A percentile compares a stretch with the other conserved stretches of the same genome.
These are phyloP conservation scores for Fragaria nilgerrensis DNA, from an alignment of 306 rosid genomes.

Conservation along the genomic window DNA sequence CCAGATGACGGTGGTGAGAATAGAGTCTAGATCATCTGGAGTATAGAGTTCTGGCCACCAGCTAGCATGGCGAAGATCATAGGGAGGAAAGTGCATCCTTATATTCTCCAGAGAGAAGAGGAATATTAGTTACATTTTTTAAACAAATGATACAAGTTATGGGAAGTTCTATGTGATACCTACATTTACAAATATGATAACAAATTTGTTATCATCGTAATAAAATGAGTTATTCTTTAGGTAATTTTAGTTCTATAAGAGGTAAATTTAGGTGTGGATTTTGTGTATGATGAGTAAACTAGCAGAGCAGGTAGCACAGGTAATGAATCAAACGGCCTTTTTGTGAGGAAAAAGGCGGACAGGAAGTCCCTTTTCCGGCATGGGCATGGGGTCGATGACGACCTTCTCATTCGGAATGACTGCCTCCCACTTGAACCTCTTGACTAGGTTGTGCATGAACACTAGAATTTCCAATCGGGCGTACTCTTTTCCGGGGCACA, in stretches of 20 bases:
- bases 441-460: slow-evolving; percentile 81
- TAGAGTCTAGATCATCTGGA: slow-evolving; percentile 46
- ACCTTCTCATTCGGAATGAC: slow-evolving; percentile 57
- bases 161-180: too few species aligned
- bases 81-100: too few species aligned
- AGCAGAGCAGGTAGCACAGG: too few species aligned
- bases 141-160: too few species aligned
- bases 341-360: slow-evolving; percentile 64
- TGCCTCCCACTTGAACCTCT: slow-evolving; percentile 65
- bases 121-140: too few species aligned
- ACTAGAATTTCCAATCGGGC: slow-evolving; percentile 79
- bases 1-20: slow-evolving; percentile 80
- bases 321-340: background rate
- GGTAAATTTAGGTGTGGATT: too few species aligned
- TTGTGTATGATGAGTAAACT: too few species aligned
- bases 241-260: too few species aligned
- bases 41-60: slow-evolving; percentile 79
- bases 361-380: slow-evolving; percentile 69
- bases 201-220: too few species aligned
- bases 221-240: too few species aligned
- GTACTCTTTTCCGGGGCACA: slow-evolving; percentile 96
- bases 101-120: too few species aligned
- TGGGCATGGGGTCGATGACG: slow-evolving; percentile 63
- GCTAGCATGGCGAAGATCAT: slow-evolving; percentile 26
- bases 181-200: too few species aligned